Conservation (phyloP, 371 early-diverging fungal genomes). For the Apophysomyces trapeziformis region DNA sequence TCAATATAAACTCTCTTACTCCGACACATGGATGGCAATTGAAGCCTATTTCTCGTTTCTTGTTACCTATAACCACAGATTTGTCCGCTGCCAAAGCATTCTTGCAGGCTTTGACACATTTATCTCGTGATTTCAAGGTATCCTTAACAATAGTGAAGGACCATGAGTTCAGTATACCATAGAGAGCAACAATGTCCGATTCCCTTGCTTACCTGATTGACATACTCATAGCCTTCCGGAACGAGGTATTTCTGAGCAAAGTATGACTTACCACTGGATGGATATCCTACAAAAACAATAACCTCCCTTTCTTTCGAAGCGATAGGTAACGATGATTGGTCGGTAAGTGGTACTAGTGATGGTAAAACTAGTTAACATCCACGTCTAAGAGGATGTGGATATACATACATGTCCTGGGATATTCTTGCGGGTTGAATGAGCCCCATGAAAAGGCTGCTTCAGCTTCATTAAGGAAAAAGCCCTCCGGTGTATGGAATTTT, state of each 20-base stretch:
- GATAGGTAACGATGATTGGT: conserved; percentile 38
- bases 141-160: conserved; percentile 38
- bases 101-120: conserved; percentile 65
- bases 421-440: conserved; percentile 61
- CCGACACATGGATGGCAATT: too few relatives aligned
- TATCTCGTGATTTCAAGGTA: conserved; percentile 72
- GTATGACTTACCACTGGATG: conserved; percentile 87
- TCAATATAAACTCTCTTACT: neutral
- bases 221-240: conserved; percentile 68
- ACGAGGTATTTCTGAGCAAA: conserved; percentile 68
- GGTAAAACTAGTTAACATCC: conserved; percentile 10
- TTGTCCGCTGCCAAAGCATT: conserved; percentile 56
- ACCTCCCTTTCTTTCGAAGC: conserved; percentile 56
- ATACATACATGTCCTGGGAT: conserved; percentile 23
- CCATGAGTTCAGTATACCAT: too few relatives aligned
- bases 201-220: conserved; percentile 71
- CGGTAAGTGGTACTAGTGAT: conserved; percentile 22
- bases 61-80: conserved; percentile 65
- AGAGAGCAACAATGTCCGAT: too few relatives aligned
- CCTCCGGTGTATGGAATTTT: conserved; percentile 87
- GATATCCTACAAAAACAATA: conserved; percentile 81
- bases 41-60: too few relatives aligned
- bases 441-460: conserved; percentile 55
- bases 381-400: too few relatives aligned
- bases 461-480: conserved; percentile 65